A percentile compares a stretch with the other conserved stretches of the same genome.
Evolutionary conservation across 1,139 yeast genomes (phyloP).

Genomic region (Candida frijolesensis): DNA sequence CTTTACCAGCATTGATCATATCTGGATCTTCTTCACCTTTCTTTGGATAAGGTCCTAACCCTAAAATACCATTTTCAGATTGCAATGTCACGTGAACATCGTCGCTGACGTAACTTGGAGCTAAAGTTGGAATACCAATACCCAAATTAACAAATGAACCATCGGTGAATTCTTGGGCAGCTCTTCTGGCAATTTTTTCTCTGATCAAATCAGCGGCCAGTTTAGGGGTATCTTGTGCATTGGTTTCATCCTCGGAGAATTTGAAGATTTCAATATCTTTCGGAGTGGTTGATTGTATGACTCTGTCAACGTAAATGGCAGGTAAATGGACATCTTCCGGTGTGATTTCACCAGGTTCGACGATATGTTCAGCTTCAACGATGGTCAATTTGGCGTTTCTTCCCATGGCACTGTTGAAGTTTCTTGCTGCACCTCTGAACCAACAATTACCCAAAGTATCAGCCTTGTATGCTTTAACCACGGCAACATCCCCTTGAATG

Average conservation of each 20-base stretch:
- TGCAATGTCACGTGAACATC: constrained; percentile 43
- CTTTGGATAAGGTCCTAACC: constrained; percentile 51
- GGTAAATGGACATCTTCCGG: constrained; percentile 53
- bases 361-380: constrained; percentile 55
- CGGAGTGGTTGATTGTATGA: constrained; percentile 41
- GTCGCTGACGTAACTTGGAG: constrained; percentile 44
- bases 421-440: constrained; percentile 50
- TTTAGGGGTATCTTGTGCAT: constrained; percentile 15
- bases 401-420: constrained; percentile 50
- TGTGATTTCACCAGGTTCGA: constrained; percentile 45
- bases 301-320: constrained; percentile 42
- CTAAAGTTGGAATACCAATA: constrained; percentile 53
- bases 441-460: constrained; percentile 51
- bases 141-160: constrained; percentile 50
- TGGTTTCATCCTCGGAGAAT: constrained; percentile 14
- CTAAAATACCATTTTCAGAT: constrained; percentile 52
- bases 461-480: constrained; percentile 50
- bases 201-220: constrained; percentile 26
- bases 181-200: constrained; percentile 43
- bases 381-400: constrained; percentile 47
- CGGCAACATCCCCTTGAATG: constrained; percentile 48
- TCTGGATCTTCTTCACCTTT: constrained; percentile 49
- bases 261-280: constrained; percentile 45
- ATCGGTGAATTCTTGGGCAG: constrained; percentile 46
- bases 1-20: constrained; percentile 54